Conservation (phyloP, 192 early-diverging fungal species). For the Allomyces javanicus region DNA sequence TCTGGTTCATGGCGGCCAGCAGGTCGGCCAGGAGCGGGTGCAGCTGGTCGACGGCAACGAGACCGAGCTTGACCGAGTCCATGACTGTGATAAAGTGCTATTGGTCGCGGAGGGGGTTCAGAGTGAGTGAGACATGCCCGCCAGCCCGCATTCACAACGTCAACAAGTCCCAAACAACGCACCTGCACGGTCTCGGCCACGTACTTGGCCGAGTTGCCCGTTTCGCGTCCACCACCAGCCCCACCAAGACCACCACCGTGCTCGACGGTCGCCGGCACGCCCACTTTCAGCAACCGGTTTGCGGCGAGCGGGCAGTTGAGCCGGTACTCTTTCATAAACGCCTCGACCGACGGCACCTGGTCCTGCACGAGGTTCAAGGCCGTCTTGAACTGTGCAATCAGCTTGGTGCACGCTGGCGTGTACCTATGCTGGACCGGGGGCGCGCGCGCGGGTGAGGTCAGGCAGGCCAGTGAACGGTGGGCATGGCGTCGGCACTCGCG, state of each 20-base stretch:
- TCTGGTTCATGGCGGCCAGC: conserved; percentile 70
- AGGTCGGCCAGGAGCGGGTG: conserved; percentile 74
- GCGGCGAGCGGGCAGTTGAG: conserved; percentile 69
- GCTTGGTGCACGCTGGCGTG: conserved; percentile 67
- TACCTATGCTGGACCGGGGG: conserved; percentile 32
- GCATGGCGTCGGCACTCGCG: too few species aligned
- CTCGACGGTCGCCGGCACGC: conserved; percentile 87
- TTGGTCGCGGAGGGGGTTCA: conserved; percentile 1
- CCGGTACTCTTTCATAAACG: conserved; percentile 64
- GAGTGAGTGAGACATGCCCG: neutral
- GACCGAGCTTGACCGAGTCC: conserved; percentile 68
- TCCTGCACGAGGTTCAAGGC: conserved; percentile 43
- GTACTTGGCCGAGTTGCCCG: conserved; percentile 46
- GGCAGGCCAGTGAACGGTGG: too few species aligned
- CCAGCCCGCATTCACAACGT: neutral
- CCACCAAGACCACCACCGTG: conserved; percentile 41
- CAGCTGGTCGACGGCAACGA: conserved; percentile 71
- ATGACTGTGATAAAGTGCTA: conserved; percentile 79
- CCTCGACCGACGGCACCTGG: conserved; percentile 40
- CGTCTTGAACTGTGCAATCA: conserved; percentile 83
- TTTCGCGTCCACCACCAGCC: conserved; percentile 16
- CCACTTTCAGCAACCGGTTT: conserved; percentile 67
- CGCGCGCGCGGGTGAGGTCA: too few species aligned
- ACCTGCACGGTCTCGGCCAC: conserved; percentile 58
- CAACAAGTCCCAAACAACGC: conserved; percentile 1